These are phyloP conservation scores for Kurtzmaniella fragi DNA, from an alignment of 805 yeast genomes.

Conservation along the genomic window DNA sequence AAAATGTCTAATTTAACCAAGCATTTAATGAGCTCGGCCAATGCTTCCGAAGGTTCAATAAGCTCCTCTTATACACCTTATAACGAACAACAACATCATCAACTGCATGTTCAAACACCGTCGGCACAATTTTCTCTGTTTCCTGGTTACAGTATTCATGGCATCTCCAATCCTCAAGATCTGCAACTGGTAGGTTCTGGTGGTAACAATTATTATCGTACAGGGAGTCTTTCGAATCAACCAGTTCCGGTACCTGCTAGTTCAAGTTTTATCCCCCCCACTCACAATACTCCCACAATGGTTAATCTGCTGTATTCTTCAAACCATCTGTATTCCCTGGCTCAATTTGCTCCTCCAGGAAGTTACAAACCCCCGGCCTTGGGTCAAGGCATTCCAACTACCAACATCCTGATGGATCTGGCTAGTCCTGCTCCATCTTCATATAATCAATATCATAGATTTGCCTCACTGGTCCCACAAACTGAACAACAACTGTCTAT, in stretches of 20 bases:
- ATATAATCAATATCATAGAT: neutral
- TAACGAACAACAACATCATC: constrained; percentile 6
- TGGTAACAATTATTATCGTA: constrained; percentile 2
- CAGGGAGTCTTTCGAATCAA: constrained; percentile 2
- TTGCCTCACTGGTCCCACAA: neutral
- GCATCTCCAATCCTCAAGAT: constrained; percentile 17
- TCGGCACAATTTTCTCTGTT: too few species aligned
- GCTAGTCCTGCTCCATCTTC: constrained; percentile 20
- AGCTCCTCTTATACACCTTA: neutral
- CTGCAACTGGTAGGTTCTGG: neutral
- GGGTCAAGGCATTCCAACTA: constrained; percentile 46
- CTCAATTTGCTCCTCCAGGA: constrained; percentile 3
- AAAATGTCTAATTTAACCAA: constrained; percentile 25
- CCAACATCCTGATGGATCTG: constrained; percentile 46
- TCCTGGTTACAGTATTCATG: constrained; percentile 3
- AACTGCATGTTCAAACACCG: neutral
- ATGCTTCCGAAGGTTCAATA: too few species aligned
- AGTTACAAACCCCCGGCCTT: constrained; percentile 10
- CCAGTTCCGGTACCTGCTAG: constrained; percentile 5
- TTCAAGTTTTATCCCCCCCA: constrained; percentile 32
- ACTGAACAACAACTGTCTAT: constrained; percentile 4
- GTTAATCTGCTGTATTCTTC: constrained; percentile 39
- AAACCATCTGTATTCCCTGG: constrained; percentile 15
- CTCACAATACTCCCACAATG: constrained; percentile 40
- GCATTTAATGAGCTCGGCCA: constrained; percentile 18